Conservation (phyloP, 169 alveolate genomes). For the Plasmodium cynomolgi region DNA sequence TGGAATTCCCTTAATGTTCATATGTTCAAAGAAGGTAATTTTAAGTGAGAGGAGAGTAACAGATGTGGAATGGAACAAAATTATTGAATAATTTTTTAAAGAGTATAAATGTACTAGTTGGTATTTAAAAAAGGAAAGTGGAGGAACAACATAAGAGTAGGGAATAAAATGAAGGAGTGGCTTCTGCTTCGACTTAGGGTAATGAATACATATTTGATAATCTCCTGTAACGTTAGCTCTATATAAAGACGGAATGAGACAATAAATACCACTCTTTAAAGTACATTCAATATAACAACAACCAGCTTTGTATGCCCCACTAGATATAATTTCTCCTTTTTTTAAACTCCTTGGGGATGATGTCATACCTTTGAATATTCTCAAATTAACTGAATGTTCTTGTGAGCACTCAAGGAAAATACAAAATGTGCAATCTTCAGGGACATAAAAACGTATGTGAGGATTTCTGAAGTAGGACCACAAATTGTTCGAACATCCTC, state of each 20-base stretch:
- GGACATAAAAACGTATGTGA: constrained; percentile 81
- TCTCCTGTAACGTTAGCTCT: constrained; percentile 46
- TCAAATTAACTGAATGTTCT: constrained; percentile 85
- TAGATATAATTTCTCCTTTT: constrained; percentile 80
- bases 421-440: constrained; percentile 74
- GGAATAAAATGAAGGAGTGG: constrained; percentile 70
- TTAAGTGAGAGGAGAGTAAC: constrained; percentile 41
- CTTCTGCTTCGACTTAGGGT: constrained; percentile 51
- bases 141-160: constrained; percentile 57
- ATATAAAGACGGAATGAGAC: constrained; percentile 81
- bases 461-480: constrained; percentile 86
- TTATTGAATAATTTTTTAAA: constrained; percentile 67
- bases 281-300: constrained; percentile 81
- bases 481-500: constrained; percentile 86
- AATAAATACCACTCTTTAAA: constrained; percentile 76
- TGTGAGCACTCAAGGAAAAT: constrained; percentile 82
- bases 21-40: constrained; percentile 52
- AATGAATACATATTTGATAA: constrained; percentile 72
- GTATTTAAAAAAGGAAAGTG: constrained; percentile 62
- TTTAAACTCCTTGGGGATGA: constrained; percentile 85
- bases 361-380: constrained; percentile 82
- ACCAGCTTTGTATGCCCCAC: constrained; percentile 84
- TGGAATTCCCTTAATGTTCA: constrained; percentile 69
- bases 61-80: constrained; percentile 27
- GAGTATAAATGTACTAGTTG: constrained; percentile 36